These are phyloP conservation scores for Castanea mollissima DNA, from an alignment of 306 rosid species.

Conservation along the genomic window DNA sequence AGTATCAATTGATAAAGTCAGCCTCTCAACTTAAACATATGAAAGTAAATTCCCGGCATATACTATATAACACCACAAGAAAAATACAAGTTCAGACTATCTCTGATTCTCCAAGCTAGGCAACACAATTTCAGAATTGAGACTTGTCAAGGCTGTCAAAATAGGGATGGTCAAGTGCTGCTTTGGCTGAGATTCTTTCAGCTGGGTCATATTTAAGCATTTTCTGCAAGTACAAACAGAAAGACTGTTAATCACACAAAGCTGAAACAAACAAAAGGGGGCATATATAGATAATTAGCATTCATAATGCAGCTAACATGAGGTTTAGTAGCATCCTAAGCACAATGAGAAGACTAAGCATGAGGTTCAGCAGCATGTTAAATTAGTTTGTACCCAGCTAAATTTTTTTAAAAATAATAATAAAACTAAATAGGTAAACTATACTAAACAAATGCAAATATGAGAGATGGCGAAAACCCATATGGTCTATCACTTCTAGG, in stretches of 20 bases:
- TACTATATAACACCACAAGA: neutral
- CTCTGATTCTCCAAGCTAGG: neutral
- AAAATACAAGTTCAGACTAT: slow-evolving; percentile 11
- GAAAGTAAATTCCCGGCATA: slow-evolving; percentile 13
- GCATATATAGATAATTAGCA: neutral
- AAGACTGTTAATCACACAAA: neutral
- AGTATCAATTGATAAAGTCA: slow-evolving; percentile 6
- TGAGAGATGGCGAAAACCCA: neutral
- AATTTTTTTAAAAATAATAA: too few relatives aligned
- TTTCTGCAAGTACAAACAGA: slow-evolving; percentile 51
- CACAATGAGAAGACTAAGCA: neutral
- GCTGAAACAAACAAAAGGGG: neutral
- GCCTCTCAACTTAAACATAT: slow-evolving; percentile 9
- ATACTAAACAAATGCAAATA: neutral
- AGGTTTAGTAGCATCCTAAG: neutral
- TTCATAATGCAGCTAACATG: neutral
- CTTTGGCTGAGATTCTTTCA: slow-evolving; percentile 97
- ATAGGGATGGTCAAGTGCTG: slow-evolving; percentile 91
- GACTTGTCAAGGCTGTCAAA: slow-evolving; percentile 91
- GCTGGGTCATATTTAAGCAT: slow-evolving; percentile 83
- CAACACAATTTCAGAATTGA: slow-evolving; percentile 46
- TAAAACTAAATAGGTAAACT: neutral
- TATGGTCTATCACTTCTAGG: neutral
- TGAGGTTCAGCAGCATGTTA: too few relatives aligned
- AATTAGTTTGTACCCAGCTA: too few relatives aligned